Percentiles rank a stretch among this genome's conserved stretches.
Evolutionary conservation across 2,329 filamentous ascomycete genomes (phyloP).

Genomic region (Fusarium sublunatum): DNA sequence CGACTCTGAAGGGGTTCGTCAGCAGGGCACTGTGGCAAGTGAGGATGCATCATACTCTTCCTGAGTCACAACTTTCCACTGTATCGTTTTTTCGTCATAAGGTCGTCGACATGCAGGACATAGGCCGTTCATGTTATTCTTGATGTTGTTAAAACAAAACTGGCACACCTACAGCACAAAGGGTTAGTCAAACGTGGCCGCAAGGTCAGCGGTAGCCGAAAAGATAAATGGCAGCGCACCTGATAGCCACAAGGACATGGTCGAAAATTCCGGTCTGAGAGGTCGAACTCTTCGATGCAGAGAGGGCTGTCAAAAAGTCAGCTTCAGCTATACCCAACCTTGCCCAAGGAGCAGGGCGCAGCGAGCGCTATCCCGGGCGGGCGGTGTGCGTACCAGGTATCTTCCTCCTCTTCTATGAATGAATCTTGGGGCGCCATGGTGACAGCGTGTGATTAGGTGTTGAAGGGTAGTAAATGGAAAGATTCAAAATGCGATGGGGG

Average conservation of each 20-base stretch:
- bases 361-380: slow-evolving; percentile 16
- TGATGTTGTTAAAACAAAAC: slow-evolving; percentile 99
- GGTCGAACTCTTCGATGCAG: slow-evolving; percentile 98
- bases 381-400: slow-evolving; percentile 67
- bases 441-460: slow-evolving; percentile 41
- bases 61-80: slow-evolving; percentile 93
- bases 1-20: slow-evolving; percentile 63
- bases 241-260: slow-evolving; percentile 98
- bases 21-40: slow-evolving; percentile 26
- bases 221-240: slow-evolving; percentile 63
- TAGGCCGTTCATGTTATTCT: slow-evolving; percentile 95
- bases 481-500: slow-evolving; percentile 35
- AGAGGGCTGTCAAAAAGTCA: slow-evolving; percentile 75
- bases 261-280: slow-evolving; percentile 95
- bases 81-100: slow-evolving; percentile 96
- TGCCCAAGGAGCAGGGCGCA: slow-evolving; percentile 39
- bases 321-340: slow-evolving; percentile 38
- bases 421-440: slow-evolving; percentile 75
- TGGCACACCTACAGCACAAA: slow-evolving; percentile 81
- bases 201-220: slow-evolving; percentile 7
- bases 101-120: slow-evolving; percentile 96
- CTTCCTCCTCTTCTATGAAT: slow-evolving; percentile 78
- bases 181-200: slow-evolving; percentile 44
- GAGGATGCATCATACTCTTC: slow-evolving; percentile 79
- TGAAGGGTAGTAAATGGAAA: slow-evolving; percentile 33